Percentiles rank a stretch among this genome's conserved stretches.
Evolutionary conservation across 306 rosid genomes (phyloP).

Genomic region (Sophora flavescens): DNA sequence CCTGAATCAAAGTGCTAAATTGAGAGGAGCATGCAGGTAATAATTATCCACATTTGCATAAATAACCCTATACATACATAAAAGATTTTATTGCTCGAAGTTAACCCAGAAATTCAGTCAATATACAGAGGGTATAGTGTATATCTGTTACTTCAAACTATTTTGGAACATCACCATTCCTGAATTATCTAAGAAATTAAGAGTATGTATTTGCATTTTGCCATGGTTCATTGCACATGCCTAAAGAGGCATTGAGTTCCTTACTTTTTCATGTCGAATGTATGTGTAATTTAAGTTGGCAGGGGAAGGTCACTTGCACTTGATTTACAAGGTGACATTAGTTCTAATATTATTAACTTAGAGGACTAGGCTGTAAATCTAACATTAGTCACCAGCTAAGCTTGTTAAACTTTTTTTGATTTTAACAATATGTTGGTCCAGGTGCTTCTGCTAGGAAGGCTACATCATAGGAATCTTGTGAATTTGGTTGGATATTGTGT

Average conservation of each 20-base stretch:
- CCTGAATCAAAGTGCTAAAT: slow-evolving; percentile 5
- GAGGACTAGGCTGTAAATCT: slow-evolving; percentile 13
- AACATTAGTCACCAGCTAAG: not conserved
- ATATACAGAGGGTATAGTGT: not conserved
- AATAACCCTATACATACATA: not conserved
- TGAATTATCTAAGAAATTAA: not conserved
- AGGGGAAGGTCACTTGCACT: not conserved
- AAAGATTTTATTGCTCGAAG: not conserved
- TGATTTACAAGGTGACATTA: slow-evolving; percentile 15
- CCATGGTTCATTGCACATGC: not conserved
- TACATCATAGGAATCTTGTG: slow-evolving; percentile 98
- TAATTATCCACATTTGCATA: not conserved
- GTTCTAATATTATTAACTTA: slow-evolving; percentile 32
- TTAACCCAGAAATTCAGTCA: slow-evolving; percentile 13
- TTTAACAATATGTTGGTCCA: slow-evolving; percentile 51
- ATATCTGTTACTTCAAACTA: not conserved
- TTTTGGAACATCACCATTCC: not conserved
- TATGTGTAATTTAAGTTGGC: not conserved
- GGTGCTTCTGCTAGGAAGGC: slow-evolving; percentile 92
- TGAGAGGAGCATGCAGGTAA: not conserved
- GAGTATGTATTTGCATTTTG: slow-evolving; percentile 3
- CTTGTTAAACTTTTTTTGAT: slow-evolving; percentile 18
- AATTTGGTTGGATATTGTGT: slow-evolving; percentile 94
- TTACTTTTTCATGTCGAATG: slow-evolving; percentile 1
- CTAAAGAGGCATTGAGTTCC: not conserved